Conservation (phyloP, 2,329 filamentous ascomycete species). For the Scopulariopsis brevicaulis region DNA sequence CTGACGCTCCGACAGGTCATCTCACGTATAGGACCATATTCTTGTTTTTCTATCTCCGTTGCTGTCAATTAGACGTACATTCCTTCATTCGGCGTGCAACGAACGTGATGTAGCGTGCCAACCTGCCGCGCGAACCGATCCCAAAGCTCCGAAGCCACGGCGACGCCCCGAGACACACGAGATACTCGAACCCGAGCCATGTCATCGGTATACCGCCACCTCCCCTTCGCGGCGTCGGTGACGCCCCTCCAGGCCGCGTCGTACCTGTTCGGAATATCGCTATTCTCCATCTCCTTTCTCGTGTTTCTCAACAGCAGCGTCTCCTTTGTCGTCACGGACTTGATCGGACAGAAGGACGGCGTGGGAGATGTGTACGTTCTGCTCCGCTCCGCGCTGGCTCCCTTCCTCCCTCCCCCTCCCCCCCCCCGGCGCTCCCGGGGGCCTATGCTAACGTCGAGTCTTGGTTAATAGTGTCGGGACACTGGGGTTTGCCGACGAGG, state of each 20-base stretch:
- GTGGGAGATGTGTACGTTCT: constrained; percentile 53
- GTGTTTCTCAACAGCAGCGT: constrained; percentile 81
- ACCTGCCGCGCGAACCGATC: neutral
- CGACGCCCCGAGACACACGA: neutral
- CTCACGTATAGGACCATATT: neutral
- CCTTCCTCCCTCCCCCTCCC: too few relatives aligned
- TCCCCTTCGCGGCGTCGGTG: constrained; percentile 49
- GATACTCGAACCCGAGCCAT: constrained; percentile 11
- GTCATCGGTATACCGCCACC: constrained; percentile 27
- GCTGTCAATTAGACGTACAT: neutral
- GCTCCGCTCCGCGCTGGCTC: neutral
- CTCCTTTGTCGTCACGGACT: constrained; percentile 75
- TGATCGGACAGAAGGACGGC: constrained; percentile 60
- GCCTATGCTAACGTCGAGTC: neutral
- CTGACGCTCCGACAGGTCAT: neutral
- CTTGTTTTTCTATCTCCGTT: neutral
- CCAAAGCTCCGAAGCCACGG: neutral
- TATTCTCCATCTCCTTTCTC: constrained; percentile 82
- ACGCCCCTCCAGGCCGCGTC: constrained; percentile 53
- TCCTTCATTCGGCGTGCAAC: neutral
- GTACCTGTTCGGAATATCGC: constrained; percentile 70
- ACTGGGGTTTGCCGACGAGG: constrained; percentile 73
- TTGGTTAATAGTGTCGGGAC: constrained; percentile 51
- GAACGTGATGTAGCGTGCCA: neutral
- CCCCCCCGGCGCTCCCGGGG: too few relatives aligned